Conservation (phyloP, 208 protist genomes). For the Lotmaria passim region DNA sequence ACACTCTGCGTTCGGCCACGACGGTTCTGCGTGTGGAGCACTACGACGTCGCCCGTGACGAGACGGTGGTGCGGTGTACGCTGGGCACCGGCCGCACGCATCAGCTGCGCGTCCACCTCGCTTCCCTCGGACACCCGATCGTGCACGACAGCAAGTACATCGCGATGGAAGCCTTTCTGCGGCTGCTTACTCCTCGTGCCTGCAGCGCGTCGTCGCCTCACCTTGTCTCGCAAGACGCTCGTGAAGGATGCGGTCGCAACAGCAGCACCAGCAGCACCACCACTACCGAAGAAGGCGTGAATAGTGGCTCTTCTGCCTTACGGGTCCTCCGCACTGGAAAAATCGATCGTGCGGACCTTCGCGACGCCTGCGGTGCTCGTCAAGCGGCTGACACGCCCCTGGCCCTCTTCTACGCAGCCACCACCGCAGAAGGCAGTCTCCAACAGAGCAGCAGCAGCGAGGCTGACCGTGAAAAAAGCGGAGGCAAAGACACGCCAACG, state of each 20-base stretch:
- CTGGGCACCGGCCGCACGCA: constrained; percentile 92
- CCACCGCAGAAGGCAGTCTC: neutral
- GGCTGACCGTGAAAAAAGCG: neutral
- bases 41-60: constrained; percentile 48
- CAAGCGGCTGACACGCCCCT: neutral
- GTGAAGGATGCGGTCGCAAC: too few relatives aligned
- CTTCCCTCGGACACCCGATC: constrained; percentile 87
- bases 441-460: neutral
- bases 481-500: neutral
- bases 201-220: too few relatives aligned
- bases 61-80: constrained; percentile 73
- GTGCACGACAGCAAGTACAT: constrained; percentile 81
- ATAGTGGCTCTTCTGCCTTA: too few relatives aligned
- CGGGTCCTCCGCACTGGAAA: too few relatives aligned
- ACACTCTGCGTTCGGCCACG: constrained; percentile 54
- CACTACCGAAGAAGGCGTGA: too few relatives aligned
- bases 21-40: constrained; percentile 40
- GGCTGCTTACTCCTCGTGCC: constrained; percentile 3
- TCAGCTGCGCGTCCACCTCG: constrained; percentile 93
- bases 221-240: too few relatives aligned
- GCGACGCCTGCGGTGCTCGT: neutral
- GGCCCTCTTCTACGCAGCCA: neutral
- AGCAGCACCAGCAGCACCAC: too few relatives aligned
- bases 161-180: constrained; percentile 21
- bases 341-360: too few relatives aligned